A percentile compares a stretch with the other conserved stretches of the same genome.
phyloP scores from a whole-genome alignment of 2,329 filamentous ascomycete species.

The Phyllachora maydis region DNA sequence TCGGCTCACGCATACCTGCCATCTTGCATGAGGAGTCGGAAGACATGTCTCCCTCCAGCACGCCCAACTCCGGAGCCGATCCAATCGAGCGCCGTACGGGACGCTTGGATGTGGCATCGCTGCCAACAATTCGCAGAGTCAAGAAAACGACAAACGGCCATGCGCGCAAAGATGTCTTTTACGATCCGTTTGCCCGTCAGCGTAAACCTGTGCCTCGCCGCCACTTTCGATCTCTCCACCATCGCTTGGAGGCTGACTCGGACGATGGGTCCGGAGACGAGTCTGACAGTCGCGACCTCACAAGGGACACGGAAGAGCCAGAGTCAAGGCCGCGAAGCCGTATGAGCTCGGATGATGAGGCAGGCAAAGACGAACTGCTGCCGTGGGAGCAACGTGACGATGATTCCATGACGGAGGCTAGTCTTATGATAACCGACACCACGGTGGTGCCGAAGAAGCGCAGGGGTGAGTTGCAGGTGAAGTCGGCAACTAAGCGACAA shows the following conservation, averaged over 20 bases:
- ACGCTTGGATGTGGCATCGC: constrained; percentile 36
- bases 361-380: constrained; percentile 25
- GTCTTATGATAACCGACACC: constrained; percentile 41
- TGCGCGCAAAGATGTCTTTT: constrained; percentile 39
- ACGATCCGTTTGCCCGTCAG: constrained; percentile 44
- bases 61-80: constrained; percentile 42
- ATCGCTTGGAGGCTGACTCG: constrained; percentile 54
- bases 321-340: constrained; percentile 69
- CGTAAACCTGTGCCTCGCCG: constrained; percentile 36
- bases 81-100: constrained; percentile 38
- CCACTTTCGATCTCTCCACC: constrained; percentile 61
- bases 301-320: constrained; percentile 64
- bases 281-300: constrained; percentile 30
- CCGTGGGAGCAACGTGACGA: constrained; percentile 32
- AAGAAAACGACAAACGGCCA: constrained; percentile 31
- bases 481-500: constrained; percentile 53
- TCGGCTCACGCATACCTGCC: constrained; percentile 28
- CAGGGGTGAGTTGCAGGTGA: constrained; percentile 50
- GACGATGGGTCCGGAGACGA: constrained; percentile 87
- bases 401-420: constrained; percentile 51
- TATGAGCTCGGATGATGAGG: constrained; percentile 39
- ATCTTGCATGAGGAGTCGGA: constrained; percentile 36
- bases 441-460: constrained; percentile 38
- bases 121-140: constrained; percentile 57
- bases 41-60: constrained; percentile 41